These are phyloP conservation scores for Leishmania tarentolae DNA, from an alignment of 208 protist species.

Conservation along the genomic window DNA sequence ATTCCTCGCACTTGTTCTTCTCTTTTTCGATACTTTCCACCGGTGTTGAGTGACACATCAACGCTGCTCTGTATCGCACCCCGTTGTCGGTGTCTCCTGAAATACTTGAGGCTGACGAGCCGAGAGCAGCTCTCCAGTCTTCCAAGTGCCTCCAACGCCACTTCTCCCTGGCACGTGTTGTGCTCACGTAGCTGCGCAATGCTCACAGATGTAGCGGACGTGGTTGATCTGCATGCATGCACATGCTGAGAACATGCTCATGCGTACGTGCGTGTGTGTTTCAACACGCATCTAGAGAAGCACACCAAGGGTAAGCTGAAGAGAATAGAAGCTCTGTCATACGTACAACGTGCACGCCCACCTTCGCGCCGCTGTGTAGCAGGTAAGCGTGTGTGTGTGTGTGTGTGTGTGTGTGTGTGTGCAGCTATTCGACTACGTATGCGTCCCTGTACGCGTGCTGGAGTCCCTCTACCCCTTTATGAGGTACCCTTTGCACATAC, in stretches of 20 bases:
- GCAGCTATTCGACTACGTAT: background rate
- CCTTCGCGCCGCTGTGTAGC: background rate
- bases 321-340: background rate
- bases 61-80: background rate
- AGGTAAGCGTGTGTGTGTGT: background rate
- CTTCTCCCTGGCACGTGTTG: background rate
- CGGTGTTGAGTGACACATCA: background rate
- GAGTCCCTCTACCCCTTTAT: background rate
- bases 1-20: background rate
- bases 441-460: background rate
- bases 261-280: constrained; percentile 1
- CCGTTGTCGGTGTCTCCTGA: background rate
- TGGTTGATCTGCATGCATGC: background rate
- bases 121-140: background rate
- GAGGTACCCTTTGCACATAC: background rate
- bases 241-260: background rate
- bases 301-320: background rate
- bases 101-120: background rate
- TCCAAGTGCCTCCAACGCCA: background rate
- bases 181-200: background rate
- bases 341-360: background rate
- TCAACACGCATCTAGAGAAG: background rate
- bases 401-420: too few relatives aligned
- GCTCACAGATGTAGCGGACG: background rate
- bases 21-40: background rate